Percentiles rank a stretch among this genome's conserved stretches.
Conservation (phyloP, 1,284 basidiomycete genomes). For the Blastosporella zonata region DNA sequence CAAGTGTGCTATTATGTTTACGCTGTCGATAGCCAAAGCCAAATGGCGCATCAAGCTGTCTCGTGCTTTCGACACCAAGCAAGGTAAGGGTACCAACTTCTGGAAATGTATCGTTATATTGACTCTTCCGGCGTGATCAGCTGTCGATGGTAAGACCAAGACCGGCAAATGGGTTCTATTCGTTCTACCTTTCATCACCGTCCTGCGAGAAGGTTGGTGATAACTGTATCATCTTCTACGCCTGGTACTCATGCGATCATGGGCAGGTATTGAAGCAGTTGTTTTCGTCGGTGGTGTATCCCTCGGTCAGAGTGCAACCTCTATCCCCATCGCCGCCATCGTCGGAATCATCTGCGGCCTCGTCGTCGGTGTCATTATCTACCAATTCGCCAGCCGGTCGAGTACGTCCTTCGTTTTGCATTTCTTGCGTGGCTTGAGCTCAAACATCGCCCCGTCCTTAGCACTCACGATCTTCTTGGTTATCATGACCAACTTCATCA, state of each 20-base stretch:
- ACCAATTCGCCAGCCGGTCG: conserved; percentile 70
- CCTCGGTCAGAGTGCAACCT: conserved; percentile 72
- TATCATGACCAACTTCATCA: conserved; percentile 84
- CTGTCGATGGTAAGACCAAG: conserved; percentile 40
- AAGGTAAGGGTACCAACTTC: conserved; percentile 5
- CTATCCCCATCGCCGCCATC: conserved; percentile 88
- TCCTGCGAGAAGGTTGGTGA: conserved; percentile 77
- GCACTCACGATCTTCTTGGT: conserved; percentile 58
- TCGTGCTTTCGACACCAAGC: conserved; percentile 66
- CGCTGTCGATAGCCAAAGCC: conserved; percentile 54
- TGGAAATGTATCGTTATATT: neutral
- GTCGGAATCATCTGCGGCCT: conserved; percentile 78
- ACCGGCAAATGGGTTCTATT: conserved; percentile 85
- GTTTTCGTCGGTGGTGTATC: conserved; percentile 93
- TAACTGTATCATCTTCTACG: neutral
- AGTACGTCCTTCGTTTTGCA: conserved; percentile 42
- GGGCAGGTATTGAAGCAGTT: conserved; percentile 81
- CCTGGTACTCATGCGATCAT: neutral
- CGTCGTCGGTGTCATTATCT: conserved; percentile 66
- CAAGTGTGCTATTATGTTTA: neutral
- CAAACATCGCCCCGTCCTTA: neutral
- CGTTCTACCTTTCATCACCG: conserved; percentile 84
- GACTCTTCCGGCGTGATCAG: conserved; percentile 21
- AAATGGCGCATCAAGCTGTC: conserved; percentile 91
- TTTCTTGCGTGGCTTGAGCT: conserved; percentile 1